phyloP scores from a whole-genome alignment of 768 basidiomycete species.

The Agrocybe praecox region DNA sequence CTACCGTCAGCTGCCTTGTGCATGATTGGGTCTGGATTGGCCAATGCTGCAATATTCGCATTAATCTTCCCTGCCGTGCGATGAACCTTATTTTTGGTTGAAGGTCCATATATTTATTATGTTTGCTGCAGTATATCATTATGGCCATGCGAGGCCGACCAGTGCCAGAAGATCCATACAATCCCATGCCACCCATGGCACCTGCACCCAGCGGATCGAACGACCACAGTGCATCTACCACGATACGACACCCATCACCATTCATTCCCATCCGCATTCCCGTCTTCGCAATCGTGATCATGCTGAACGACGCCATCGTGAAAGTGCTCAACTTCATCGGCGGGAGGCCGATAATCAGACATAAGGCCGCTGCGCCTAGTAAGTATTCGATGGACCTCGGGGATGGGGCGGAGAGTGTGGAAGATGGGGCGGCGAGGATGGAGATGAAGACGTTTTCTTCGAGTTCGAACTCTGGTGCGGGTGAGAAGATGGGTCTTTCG shows the following conservation, averaged over 20 bases:
- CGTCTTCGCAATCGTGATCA: slow-evolving; percentile 73
- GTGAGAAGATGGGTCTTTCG: slow-evolving; percentile 15
- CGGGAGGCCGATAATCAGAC: slow-evolving; percentile 22
- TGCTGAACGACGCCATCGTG: slow-evolving; percentile 74
- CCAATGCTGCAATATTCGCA: slow-evolving; percentile 83
- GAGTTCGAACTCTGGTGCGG: slow-evolving; percentile 7
- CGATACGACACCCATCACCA: slow-evolving; percentile 69
- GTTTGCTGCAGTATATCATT: slow-evolving; percentile 65
- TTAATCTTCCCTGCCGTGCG: slow-evolving; percentile 78
- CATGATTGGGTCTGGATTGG: slow-evolving; percentile 70
- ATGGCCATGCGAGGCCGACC: slow-evolving; percentile 82
- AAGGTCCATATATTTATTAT: slow-evolving; percentile 3
- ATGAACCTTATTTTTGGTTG: slow-evolving; percentile 8
- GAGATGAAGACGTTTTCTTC: slow-evolving; percentile 29
- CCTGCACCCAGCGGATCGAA: slow-evolving; percentile 26
- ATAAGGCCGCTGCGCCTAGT: slow-evolving; percentile 20
- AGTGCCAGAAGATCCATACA: slow-evolving; percentile 75
- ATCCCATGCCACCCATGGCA: slow-evolving; percentile 41
- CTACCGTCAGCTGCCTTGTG: slow-evolving; percentile 75
- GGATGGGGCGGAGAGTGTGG: slow-evolving; percentile 58
- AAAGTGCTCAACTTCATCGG: slow-evolving; percentile 60
- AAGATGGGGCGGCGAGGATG: slow-evolving; percentile 50
- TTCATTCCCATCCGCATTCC: slow-evolving; percentile 81
- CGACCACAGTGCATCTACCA: neutral
- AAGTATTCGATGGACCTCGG: slow-evolving; percentile 26